phyloP scores from a whole-genome alignment of 306 rosid species.

The Hippophae rhamnoides region DNA sequence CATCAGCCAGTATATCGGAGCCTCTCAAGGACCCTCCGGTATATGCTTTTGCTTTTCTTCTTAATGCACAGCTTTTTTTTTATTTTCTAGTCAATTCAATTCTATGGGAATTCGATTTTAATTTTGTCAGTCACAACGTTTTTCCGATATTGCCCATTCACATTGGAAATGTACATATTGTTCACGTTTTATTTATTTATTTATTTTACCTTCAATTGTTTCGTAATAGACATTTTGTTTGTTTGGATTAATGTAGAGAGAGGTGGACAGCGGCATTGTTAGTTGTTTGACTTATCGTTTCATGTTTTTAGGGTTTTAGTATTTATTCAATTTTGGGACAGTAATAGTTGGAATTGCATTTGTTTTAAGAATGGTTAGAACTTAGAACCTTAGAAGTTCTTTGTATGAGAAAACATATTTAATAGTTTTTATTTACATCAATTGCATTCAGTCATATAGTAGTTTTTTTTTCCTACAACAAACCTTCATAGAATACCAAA shows the following conservation, averaged over 20 bases:
- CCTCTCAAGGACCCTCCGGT: constrained; percentile 40
- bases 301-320: not conserved
- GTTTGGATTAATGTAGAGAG: not conserved
- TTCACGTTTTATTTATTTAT: not conserved
- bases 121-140: not conserved
- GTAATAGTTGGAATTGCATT: not conserved
- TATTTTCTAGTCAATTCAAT: not conserved
- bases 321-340: not conserved
- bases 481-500: too few species aligned
- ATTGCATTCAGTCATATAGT: too few species aligned
- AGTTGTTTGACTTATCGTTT: too few species aligned
- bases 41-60: constrained; percentile 6
- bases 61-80: not conserved
- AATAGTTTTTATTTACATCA: too few species aligned
- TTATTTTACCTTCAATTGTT: not conserved
- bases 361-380: too few species aligned
- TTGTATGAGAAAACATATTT: too few species aligned
- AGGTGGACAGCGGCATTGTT: not conserved
- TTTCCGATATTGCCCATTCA: not conserved
- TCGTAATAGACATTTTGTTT: not conserved
- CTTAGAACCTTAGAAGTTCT: too few species aligned
- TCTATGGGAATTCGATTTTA: not conserved
- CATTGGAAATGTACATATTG: not conserved
- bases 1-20: constrained; percentile 50
- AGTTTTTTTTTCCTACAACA: too few species aligned